Evolutionary conservation across 192 early-diverging fungal genomes (phyloP).

Genomic region (Entophlyctis helioformis): DNA sequence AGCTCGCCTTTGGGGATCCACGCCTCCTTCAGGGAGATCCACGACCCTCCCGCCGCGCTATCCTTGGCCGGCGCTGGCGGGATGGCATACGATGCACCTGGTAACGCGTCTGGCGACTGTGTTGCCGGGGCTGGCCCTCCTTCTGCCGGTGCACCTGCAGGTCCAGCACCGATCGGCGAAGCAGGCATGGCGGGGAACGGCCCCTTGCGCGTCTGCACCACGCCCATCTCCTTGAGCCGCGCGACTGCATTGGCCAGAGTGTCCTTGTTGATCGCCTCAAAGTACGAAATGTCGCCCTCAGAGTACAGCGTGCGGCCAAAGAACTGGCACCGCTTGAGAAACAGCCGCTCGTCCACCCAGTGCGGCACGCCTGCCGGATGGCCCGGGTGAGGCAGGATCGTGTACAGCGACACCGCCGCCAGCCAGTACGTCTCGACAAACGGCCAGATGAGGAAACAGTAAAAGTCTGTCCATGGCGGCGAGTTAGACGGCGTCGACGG

Average conservation of each 20-base stretch:
- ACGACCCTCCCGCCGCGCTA: too few species aligned
- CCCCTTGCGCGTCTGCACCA: conserved; percentile 39
- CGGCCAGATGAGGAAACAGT: conserved; percentile 78
- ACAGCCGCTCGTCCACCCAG: conserved; percentile 64
- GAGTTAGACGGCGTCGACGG: background rate
- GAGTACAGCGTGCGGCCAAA: conserved; percentile 78
- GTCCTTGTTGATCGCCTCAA: conserved; percentile 78
- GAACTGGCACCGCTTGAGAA: conserved; percentile 55
- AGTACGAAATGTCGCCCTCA: conserved; percentile 60
- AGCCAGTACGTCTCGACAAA: conserved; percentile 84
- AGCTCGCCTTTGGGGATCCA: too few species aligned
- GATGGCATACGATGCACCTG: too few species aligned
- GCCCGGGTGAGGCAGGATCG: conserved; percentile 13
- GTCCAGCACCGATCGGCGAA: too few species aligned
- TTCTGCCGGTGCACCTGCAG: background rate
- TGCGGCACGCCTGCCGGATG: background rate
- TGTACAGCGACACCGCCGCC: conserved; percentile 44
- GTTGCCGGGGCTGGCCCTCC: conserved; percentile 3
- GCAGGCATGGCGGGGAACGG: too few species aligned
- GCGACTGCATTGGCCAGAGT: conserved; percentile 66
- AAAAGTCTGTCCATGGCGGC: conserved; percentile 56
- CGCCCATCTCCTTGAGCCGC: conserved; percentile 56
- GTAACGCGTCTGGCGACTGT: conserved; percentile 1
- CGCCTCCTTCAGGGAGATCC: too few species aligned
- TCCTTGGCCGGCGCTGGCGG: too few species aligned